Evolutionary conservation across 257 asterid genomes (phyloP).

Genomic region (Primulina eburnea): DNA sequence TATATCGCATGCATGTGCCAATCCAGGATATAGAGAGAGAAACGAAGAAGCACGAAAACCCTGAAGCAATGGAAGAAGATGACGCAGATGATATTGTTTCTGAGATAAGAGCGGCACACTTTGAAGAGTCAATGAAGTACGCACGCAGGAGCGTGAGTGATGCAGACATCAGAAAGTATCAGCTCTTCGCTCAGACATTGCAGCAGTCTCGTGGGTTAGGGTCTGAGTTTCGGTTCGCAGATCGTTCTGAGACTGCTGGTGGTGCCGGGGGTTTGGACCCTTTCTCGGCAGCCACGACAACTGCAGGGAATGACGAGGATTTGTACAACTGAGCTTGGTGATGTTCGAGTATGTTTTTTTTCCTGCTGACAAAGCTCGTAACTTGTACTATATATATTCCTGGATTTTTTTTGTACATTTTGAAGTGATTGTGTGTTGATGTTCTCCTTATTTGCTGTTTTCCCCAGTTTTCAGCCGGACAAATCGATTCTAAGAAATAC

Average conservation of each 20-base stretch:
- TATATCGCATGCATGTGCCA: neutral
- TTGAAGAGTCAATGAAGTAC: slow-evolving; percentile 47
- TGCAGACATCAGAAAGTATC: slow-evolving; percentile 45
- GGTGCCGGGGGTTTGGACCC: slow-evolving; percentile 31
- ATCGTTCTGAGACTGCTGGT: slow-evolving; percentile 23
- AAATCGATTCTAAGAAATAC: too few species aligned
- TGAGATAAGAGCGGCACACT: slow-evolving; percentile 43
- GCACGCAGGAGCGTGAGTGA: slow-evolving; percentile 43
- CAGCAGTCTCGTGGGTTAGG: slow-evolving; percentile 48
- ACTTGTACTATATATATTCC: too few species aligned
- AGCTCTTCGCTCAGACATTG: slow-evolving; percentile 46
- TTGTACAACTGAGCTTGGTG: slow-evolving; percentile 32
- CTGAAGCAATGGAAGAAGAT: slow-evolving; percentile 49
- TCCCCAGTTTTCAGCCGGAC: too few species aligned
- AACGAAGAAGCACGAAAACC: slow-evolving; percentile 32
- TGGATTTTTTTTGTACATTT: too few species aligned
- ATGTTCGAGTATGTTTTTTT: neutral
- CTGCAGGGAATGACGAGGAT: slow-evolving; percentile 35
- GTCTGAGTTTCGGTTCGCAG: slow-evolving; percentile 37
- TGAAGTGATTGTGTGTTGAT: too few species aligned
- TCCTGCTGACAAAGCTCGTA: neutral
- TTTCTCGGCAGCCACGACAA: slow-evolving; percentile 25
- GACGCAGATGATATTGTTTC: slow-evolving; percentile 30
- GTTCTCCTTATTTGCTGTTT: too few species aligned
- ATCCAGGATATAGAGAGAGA: slow-evolving; percentile 45